phyloP scores from a whole-genome alignment of 768 basidiomycete genomes.

The Boletus tylopilopsis region DNA sequence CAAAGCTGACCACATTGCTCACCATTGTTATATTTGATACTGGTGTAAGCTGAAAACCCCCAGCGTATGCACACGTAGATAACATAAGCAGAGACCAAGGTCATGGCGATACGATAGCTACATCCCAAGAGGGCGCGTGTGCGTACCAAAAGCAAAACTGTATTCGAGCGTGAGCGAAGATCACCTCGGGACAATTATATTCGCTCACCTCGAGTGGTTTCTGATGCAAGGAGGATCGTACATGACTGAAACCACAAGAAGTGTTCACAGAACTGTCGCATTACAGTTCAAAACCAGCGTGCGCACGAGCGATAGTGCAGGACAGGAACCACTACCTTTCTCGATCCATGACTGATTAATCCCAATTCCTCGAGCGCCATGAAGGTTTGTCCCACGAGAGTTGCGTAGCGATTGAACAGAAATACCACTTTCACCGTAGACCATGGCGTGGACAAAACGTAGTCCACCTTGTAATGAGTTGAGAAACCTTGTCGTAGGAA shows the following conservation, averaged over 20 bases:
- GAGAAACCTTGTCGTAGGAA: background rate
- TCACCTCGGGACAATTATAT: background rate
- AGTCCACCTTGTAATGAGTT: slow-evolving; percentile 1
- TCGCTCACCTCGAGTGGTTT: slow-evolving; percentile 13
- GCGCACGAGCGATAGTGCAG: background rate
- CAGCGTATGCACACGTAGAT: slow-evolving; percentile 4
- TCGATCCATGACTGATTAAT: slow-evolving; percentile 7
- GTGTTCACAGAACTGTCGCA: slow-evolving; percentile 9
- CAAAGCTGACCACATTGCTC: background rate
- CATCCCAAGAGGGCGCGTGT: slow-evolving; percentile 20
- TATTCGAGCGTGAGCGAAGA: background rate
- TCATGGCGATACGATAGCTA: background rate
- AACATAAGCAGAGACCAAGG: slow-evolving; percentile 8
- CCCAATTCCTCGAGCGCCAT: slow-evolving; percentile 15
- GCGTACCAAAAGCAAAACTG: slow-evolving; percentile 20
- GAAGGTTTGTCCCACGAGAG: slow-evolving; percentile 7
- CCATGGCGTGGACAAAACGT: slow-evolving; percentile 11
- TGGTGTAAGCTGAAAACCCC: background rate
- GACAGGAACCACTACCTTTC: no score
- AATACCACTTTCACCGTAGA: slow-evolving; percentile 9
- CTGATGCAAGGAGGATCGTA: slow-evolving; percentile 1
- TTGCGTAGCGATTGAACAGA: slow-evolving; percentile 19
- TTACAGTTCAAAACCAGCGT: background rate
- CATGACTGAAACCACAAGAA: background rate
- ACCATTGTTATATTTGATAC: background rate